Evolutionary conservation across 768 basidiomycete species (phyloP).

Genomic region (Termitomyces eurrhizus): DNA sequence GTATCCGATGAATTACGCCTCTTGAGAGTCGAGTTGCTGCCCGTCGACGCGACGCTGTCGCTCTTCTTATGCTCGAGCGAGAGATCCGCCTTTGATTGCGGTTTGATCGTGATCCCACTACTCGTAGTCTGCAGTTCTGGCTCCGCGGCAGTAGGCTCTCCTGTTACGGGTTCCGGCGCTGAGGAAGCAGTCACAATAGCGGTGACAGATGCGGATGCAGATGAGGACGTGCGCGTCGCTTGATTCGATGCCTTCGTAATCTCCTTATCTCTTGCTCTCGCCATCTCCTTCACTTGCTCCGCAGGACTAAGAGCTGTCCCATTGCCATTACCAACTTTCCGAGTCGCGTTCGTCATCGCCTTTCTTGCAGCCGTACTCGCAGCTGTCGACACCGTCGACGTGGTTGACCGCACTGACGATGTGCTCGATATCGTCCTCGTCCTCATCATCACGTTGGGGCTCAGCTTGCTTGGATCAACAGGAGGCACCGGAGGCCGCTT

Average conservation of each 20-base stretch:
- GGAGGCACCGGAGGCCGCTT: conserved; percentile 30
- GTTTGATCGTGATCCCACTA: conserved; percentile 23
- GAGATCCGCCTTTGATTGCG: conserved; percentile 17
- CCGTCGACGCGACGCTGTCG: conserved; percentile 38
- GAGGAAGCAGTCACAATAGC: background rate
- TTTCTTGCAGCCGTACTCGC: conserved; percentile 24
- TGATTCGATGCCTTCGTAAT: conserved; percentile 1
- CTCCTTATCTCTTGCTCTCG: conserved; percentile 7
- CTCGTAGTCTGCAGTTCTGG: conserved; percentile 15
- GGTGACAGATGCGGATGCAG: background rate
- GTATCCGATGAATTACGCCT: conserved; percentile 44
- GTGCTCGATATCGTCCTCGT: conserved; percentile 17
- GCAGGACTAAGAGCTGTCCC: conserved; percentile 1
- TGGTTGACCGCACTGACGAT: conserved; percentile 19
- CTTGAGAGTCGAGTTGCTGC: conserved; percentile 38
- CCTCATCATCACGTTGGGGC: conserved; percentile 21
- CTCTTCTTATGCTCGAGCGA: conserved; percentile 41
- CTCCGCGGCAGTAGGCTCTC: conserved; percentile 9
- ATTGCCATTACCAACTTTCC: conserved; percentile 17
- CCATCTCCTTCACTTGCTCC: conserved; percentile 11
- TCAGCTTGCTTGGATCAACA: conserved; percentile 28
- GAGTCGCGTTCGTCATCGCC: conserved; percentile 14
- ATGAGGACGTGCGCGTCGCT: background rate
- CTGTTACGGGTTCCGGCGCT: conserved; percentile 5
- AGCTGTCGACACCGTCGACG: conserved; percentile 25